phyloP scores from a whole-genome alignment of 2,329 filamentous ascomycete species.

The Colletotrichum abscissum region DNA sequence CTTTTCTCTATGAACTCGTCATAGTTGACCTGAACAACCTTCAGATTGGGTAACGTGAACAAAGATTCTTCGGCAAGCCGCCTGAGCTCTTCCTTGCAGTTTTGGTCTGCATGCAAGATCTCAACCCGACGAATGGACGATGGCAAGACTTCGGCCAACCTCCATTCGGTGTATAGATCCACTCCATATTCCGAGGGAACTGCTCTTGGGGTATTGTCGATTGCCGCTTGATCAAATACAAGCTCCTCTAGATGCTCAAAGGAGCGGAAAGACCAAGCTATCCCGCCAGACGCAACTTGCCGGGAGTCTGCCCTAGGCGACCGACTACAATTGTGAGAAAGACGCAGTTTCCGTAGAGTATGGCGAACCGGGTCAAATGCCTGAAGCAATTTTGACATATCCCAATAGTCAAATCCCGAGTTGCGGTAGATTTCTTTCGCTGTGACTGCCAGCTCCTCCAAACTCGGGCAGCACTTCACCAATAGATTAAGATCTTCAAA shows the following conservation, averaged over 20 bases:
- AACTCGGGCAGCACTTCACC: slow-evolving; percentile 9
- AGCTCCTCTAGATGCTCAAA: slow-evolving; percentile 21
- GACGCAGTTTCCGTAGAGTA: slow-evolving; percentile 5
- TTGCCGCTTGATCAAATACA: slow-evolving; percentile 6
- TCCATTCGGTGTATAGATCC: neutral
- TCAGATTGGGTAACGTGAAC: neutral
- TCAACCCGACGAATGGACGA: neutral
- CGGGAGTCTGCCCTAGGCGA: neutral
- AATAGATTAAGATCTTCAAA: slow-evolving; percentile 14
- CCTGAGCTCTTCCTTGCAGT: neutral
- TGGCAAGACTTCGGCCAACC: neutral
- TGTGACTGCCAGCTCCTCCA: slow-evolving; percentile 19
- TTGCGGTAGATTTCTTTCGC: slow-evolving; percentile 20
- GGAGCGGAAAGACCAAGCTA: slow-evolving; percentile 3
- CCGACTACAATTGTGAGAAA: slow-evolving; percentile 3
- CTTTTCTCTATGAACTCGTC: neutral
- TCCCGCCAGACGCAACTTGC: neutral
- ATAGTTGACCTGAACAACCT: neutral
- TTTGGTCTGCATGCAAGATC: neutral
- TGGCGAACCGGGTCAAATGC: slow-evolving; percentile 1
- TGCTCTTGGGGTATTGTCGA: neutral
- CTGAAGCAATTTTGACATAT: slow-evolving; percentile 20
- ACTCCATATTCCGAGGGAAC: neutral
- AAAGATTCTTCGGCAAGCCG: neutral
- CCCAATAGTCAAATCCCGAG: slow-evolving; percentile 13